Evolutionary conservation across 257 asterid genomes (phyloP).

Genomic region (Schizonepeta tenuifolia): DNA sequence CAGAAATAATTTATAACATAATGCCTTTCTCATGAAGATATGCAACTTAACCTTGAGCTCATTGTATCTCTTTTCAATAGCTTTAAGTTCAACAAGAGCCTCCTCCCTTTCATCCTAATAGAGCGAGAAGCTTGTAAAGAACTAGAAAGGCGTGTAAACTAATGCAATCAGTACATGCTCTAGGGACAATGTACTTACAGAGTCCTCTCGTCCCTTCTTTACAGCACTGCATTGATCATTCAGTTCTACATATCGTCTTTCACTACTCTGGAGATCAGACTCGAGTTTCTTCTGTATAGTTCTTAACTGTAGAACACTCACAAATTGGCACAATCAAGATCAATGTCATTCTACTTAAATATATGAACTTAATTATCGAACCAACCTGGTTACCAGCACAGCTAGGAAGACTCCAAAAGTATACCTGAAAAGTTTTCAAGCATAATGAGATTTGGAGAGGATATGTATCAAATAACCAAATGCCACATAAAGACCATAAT

Average conservation of each 20-base stretch:
- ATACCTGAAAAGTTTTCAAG: constrained; percentile 60
- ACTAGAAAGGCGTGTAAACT: constrained; percentile 21
- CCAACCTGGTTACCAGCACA: constrained; percentile 98
- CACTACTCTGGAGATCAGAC: constrained; percentile 70
- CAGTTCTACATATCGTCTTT: constrained; percentile 67
- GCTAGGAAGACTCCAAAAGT: constrained; percentile 99
- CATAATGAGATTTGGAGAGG: constrained; percentile 18
- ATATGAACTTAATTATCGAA: constrained; percentile 24
- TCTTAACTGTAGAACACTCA: constrained; percentile 64
- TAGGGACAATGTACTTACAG: constrained; percentile 49
- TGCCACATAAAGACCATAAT: constrained; percentile 19
- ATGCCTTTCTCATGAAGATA: constrained; percentile 15
- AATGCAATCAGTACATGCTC: neutral
- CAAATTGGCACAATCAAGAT: constrained; percentile 20
- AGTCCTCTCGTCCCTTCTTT: constrained; percentile 93
- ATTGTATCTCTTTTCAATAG: constrained; percentile 67
- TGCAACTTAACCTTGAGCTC: constrained; percentile 64
- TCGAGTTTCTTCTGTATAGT: constrained; percentile 71
- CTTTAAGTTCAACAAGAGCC: constrained; percentile 79
- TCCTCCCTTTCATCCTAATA: constrained; percentile 81
- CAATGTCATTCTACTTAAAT: constrained; percentile 1
- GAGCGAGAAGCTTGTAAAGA: constrained; percentile 30
- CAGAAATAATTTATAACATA: constrained; percentile 14
- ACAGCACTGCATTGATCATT: constrained; percentile 68
- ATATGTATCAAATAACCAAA: constrained; percentile 20